phyloP scores from a whole-genome alignment of 1,139 yeast species.

The Sugiyamaella xylanicola region DNA sequence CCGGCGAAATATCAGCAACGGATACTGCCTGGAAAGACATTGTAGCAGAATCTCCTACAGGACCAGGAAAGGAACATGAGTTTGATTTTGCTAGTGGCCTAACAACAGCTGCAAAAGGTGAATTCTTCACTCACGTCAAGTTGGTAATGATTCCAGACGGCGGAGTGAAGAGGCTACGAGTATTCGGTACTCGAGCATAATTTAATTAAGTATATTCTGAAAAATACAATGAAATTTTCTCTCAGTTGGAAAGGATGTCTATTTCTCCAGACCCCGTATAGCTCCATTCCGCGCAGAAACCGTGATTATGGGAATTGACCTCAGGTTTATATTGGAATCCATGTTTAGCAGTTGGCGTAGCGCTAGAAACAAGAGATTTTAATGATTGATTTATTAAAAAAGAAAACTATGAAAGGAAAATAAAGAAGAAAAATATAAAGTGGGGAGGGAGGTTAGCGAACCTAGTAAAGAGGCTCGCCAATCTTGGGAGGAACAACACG shows the following conservation, averaged over 20 bases:
- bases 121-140: conserved; percentile 63
- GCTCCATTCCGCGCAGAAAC: too few species aligned
- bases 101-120: conserved; percentile 23
- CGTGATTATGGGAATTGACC: too few species aligned
- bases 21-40: conserved; percentile 60
- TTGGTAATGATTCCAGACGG: conserved; percentile 92
- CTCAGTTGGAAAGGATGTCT: too few species aligned
- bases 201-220: not conserved
- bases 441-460: conserved; percentile 15
- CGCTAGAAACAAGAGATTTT: too few species aligned
- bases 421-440: conserved; percentile 9
- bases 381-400: too few species aligned
- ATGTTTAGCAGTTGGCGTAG: too few species aligned
- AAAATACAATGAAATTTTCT: not conserved
- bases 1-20: conserved; percentile 41
- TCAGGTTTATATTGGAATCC: too few species aligned
- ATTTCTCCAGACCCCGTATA: too few species aligned
- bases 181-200: conserved; percentile 53
- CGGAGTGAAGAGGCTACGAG: conserved; percentile 87
- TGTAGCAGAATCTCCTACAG: conserved; percentile 71
- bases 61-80: conserved; percentile 76
- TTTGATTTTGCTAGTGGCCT: conserved; percentile 38
- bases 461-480: conserved; percentile 15
- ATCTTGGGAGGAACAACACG: conserved; percentile 15
- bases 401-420: too few species aligned